These are phyloP conservation scores for Eucalyptus brandiana DNA, from an alignment of 345 rosid species.

Conservation along the genomic window DNA sequence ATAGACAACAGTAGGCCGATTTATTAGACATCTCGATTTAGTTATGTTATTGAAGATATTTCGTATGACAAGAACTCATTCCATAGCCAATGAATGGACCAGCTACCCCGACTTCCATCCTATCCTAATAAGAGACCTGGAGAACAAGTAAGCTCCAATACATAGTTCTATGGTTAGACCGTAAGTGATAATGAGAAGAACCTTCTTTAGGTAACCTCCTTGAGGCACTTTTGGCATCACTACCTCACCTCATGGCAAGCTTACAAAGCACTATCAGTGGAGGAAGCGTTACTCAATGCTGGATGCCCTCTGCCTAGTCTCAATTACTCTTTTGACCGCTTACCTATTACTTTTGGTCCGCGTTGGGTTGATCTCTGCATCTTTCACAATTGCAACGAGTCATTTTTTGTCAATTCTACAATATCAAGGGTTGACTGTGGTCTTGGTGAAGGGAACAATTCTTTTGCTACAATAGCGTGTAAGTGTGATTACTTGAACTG, in stretches of 20 bases:
- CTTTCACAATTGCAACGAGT: neutral
- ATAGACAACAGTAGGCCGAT: neutral
- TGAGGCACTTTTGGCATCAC: too few relatives aligned
- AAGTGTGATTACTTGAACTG: neutral
- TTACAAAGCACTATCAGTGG: neutral
- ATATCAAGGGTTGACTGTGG: neutral
- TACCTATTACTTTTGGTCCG: slow-evolving; percentile 6
- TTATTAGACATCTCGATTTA: neutral
- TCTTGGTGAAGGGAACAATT: neutral
- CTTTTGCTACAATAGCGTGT: slow-evolving; percentile 1
- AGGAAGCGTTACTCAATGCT: neutral
- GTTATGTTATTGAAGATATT: slow-evolving; percentile 1
- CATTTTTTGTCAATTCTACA: neutral
- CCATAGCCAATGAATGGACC: too few relatives aligned
- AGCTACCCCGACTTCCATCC: too few relatives aligned
- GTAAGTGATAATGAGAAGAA: too few relatives aligned
- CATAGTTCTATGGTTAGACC: too few relatives aligned
- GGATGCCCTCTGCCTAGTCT: slow-evolving; percentile 1
- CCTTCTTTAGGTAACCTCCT: too few relatives aligned
- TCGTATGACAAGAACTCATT: neutral
- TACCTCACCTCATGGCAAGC: too few relatives aligned
- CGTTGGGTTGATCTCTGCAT: slow-evolving; percentile 4
- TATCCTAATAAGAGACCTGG: too few relatives aligned
- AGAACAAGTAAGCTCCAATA: too few relatives aligned
- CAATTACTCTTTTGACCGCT: slow-evolving; percentile 12